Evolutionary conservation across 2,329 filamentous ascomycete species (phyloP), one percentile per base, ranked within the genome.

Genomic region (Pseudofabraea citricarpa): DNA sequence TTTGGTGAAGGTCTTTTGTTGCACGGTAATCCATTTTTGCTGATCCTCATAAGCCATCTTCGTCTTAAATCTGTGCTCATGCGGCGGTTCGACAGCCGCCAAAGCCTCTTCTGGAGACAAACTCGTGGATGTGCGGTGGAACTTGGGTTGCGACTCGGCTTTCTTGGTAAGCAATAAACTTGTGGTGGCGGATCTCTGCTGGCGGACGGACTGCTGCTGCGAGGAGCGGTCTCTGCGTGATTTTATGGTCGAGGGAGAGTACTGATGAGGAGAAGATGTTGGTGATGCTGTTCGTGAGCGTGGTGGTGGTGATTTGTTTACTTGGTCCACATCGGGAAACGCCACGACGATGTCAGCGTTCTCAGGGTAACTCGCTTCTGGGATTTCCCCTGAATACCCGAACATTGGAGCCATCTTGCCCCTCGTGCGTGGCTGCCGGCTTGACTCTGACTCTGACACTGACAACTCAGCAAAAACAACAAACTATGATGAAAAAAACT

Each of bases 1-100:
- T 87, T 97, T 98, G 47, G 90, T 95, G 68, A 98, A 98, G 21
- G 93, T 98, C 78, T 97, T 98, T 68, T 97, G 86, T 73, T 97
- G 91, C 68, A 95, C 90, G 62, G 74, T 81, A 57, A 85, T 76
- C 81, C 81, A 85, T 64, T 75, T 72, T 64, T 83, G 77, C 67
- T 83, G 77, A 63, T 81, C 77, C 53, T 74, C 68, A 63, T 72
- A 79, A 45, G 77, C 79, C 80, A 83, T 84, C 64, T 71, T 82
- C 58, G 67, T 50, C 41, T 37, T 37, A 20, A 61, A 47, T 24
- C 48, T 44, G 37, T 56, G 51, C 45, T 62, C 59, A 59, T 61
- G 53, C 51, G 49, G 55, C 45, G 50, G 54, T 45, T 61, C 58
- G 9, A 58, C 40, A 20, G 55, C 55, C 40, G 52, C 57, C 27